Evolutionary conservation across 768 basidiomycete species (phyloP).

Genomic region (Sistotremastrum suecicum): DNA sequence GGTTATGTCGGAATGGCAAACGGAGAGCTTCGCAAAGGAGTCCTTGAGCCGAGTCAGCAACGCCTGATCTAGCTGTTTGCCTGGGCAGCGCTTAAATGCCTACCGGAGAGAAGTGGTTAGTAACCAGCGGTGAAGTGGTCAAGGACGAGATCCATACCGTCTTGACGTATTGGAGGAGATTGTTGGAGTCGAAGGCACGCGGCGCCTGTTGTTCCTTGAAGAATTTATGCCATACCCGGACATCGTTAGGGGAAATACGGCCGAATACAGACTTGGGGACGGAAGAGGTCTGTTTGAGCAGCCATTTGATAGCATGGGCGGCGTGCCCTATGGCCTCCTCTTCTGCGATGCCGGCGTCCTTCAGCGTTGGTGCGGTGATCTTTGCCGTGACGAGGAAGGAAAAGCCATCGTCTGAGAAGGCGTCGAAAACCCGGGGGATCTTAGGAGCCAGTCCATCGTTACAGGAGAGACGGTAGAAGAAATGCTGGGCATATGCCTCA

Average conservation of each 20-base stretch:
- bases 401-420: background rate
- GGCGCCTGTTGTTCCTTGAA: constrained; percentile 2
- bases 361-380: background rate
- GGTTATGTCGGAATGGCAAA: background rate
- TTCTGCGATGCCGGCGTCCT: constrained; percentile 1
- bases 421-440: background rate
- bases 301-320: background rate
- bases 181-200: constrained; percentile 1
- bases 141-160: no score
- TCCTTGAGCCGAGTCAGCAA: no score
- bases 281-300: constrained; percentile 1
- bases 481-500: background rate
- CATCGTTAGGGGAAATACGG: no score
- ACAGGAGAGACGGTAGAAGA: background rate
- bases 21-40: no score
- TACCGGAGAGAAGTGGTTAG: no score
- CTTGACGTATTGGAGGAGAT: no score
- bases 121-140: no score
- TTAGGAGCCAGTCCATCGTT: background rate
- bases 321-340: background rate
- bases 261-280: constrained; percentile 1
- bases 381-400: background rate
- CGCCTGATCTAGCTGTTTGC: no score
- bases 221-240: constrained; percentile 1
- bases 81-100: no score